Conservation (phyloP, 306 rosid genomes). For the Cucurbita argyrosperma region DNA sequence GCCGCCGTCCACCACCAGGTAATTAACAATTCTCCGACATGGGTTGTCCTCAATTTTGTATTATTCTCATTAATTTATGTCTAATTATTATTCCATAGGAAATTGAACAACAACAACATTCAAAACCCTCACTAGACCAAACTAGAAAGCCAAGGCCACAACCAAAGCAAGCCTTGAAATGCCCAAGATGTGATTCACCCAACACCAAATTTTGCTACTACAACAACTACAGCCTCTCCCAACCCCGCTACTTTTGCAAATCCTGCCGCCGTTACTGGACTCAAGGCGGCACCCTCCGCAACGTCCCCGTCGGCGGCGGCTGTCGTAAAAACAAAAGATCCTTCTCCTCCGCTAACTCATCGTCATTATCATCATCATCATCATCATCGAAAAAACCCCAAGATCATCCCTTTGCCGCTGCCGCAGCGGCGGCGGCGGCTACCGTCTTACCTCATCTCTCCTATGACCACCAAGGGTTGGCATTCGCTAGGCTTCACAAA, state of each 20-base stretch:
- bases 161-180: slow-evolving; percentile 32
- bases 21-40: no score
- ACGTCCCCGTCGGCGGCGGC: slow-evolving; percentile 88
- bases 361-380: background rate
- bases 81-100: background rate
- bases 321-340: slow-evolving; percentile 74
- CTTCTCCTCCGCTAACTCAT: background rate
- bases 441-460: background rate
- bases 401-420: background rate
- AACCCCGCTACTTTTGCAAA: slow-evolving; percentile 92
- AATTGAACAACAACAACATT: background rate
- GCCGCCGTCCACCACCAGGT: no score
- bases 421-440: background rate
- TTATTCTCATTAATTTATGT: background rate
- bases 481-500: slow-evolving; percentile 7
- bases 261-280: slow-evolving; percentile 98
- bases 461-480: slow-evolving; percentile 1
- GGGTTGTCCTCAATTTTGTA: no score
- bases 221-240: slow-evolving; percentile 90
- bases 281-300: slow-evolving; percentile 80
- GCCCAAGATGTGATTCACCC: slow-evolving; percentile 87
- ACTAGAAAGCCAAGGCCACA: slow-evolving; percentile 6
- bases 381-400: background rate
- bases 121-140: slow-evolving; percentile 9
- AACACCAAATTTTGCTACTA: slow-evolving; percentile 95